Conservation (phyloP, 2,329 filamentous ascomycete species). For the Stemphylium lycopersici region DNA sequence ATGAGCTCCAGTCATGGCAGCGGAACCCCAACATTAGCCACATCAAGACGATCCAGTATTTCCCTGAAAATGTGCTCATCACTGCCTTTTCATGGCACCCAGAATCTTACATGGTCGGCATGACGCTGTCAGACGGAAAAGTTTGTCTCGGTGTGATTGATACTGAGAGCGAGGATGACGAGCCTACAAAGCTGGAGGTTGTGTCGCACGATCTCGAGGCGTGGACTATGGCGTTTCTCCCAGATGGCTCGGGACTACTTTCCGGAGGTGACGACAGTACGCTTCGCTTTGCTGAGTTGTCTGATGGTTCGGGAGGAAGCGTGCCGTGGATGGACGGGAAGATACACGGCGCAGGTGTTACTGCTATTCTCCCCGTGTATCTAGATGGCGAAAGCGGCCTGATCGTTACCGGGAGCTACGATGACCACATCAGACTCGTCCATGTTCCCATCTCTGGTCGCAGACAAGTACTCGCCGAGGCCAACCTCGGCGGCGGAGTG, state of each 20-base stretch:
- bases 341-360: constrained; percentile 82
- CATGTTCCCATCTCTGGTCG: constrained; percentile 49
- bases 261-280: constrained; percentile 80
- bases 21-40: constrained; percentile 23
- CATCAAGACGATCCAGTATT: constrained; percentile 55
- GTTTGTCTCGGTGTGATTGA: constrained; percentile 53
- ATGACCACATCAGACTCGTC: constrained; percentile 78
- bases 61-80: constrained; percentile 67
- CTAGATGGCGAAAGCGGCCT: constrained; percentile 55
- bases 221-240: constrained; percentile 71
- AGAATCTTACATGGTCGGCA: constrained; percentile 61
- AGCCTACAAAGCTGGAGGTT: constrained; percentile 27
- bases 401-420: constrained; percentile 87
- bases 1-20: constrained; percentile 52
- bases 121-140: constrained; percentile 73
- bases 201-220: constrained; percentile 67
- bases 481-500: constrained; percentile 77
- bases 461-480: constrained; percentile 64
- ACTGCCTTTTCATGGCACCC: constrained; percentile 79
- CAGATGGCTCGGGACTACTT: constrained; percentile 56
- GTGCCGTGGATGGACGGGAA: constrained; percentile 58
- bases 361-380: constrained; percentile 77
- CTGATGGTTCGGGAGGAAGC: constrained; percentile 17
- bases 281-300: constrained; percentile 50
- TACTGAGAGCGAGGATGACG: constrained; percentile 33